Evolutionary conservation across 75 land plant genomes (phyloP), one percentile per base, ranked within the genome.

Genomic region (Pinus albicaulis): DNA sequence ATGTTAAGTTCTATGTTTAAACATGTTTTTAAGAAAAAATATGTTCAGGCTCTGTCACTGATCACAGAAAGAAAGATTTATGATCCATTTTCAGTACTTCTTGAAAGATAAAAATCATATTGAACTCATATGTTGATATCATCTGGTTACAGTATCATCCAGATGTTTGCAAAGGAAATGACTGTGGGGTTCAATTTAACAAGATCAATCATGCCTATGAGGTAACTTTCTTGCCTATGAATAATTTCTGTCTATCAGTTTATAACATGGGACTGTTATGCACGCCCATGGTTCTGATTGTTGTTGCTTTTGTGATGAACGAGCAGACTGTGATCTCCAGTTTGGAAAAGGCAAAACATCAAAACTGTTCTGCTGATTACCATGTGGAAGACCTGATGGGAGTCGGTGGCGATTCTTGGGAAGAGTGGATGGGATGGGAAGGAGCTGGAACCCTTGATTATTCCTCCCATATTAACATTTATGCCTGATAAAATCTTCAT

Each of bases 391-490:
- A 78, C 44, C 61, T 86, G 73, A 80, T 83, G 77, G 90, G 87
- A 61, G 80, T 81, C 63, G 38, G 73, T 34, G 89, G 87, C 41
- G 75, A 84, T 57, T 14, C 31, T 31, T 31, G 31, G 31, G 31
- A 31, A 31, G 31, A 31, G 1, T 0, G 31, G 1, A 31, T 31
- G 96, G 96, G 96, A 26, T 90, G 88, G 84, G 96, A 93, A 84
- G 96, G 96, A 19, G 96, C 91, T 13, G 88, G 96, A 13, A 90
- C 82, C 23, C 63, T 31, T 15, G 92, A 93, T 56, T 93, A 90
- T 57, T 31, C 31, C 1, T 31, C 31, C 31, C 31, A 31, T 31
- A 31, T 2, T 31, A 31, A 31, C 0, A 31, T 31, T 0, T 31
- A 31, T 31, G 31, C 31, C 31, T 31, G 0, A 31, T 31, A 1